Evolutionary conservation across 805 yeast species (phyloP), one percentile per base, ranked within the genome.

Genomic region (Nakazawaea peltata): DNA sequence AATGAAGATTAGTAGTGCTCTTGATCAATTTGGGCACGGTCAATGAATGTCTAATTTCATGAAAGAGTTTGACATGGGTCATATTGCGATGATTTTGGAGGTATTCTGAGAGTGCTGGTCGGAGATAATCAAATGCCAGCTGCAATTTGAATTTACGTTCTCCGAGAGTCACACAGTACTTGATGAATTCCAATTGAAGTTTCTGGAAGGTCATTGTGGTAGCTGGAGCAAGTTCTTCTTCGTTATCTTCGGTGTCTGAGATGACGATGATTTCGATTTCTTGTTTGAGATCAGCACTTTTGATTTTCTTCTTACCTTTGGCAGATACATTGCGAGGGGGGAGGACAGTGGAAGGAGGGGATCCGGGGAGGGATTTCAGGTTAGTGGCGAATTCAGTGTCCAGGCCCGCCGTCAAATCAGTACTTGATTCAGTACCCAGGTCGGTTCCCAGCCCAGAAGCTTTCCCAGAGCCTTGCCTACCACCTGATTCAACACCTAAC

Each of bases 11-110:
- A 8, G 12, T 24, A 4, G 38, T 30, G 19, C 33, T 25, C 14
- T 14, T 24, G 26, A 34, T 34, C 30, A 34, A 30, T 12, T 19
- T 15, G 12, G 10, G 9, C 9, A 11, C 7, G 17, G 33, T 26
- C 26, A 34, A 34, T 12, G 23, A 29, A 15, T 25, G 38, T 34
- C 39, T 19, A 13, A 36, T 13, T 11, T 27, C 21, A 16, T 30
- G 39, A 19, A 36, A 36, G 4, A 36, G 15, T n/a, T 36, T 28
- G 25, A 36, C n/a, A n/a, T n/a, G n/a, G n/a, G n/a, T n/a, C n/a
- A n/a, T n/a, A n/a, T n/a, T n/a, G n/a, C n/a, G n/a, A n/a, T n/a
- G n/a, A n/a, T n/a, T n/a, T n/a, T n/a, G n/a, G n/a, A n/a, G 38
- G 7, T 25, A 12, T n/a, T 34, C 15, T 11, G 14, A 14, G 23